Percentiles rank a stretch among this genome's conserved stretches.
Evolutionary conservation across 106 monocot species (phyloP).

Genomic region (Apostasia ramifera): DNA sequence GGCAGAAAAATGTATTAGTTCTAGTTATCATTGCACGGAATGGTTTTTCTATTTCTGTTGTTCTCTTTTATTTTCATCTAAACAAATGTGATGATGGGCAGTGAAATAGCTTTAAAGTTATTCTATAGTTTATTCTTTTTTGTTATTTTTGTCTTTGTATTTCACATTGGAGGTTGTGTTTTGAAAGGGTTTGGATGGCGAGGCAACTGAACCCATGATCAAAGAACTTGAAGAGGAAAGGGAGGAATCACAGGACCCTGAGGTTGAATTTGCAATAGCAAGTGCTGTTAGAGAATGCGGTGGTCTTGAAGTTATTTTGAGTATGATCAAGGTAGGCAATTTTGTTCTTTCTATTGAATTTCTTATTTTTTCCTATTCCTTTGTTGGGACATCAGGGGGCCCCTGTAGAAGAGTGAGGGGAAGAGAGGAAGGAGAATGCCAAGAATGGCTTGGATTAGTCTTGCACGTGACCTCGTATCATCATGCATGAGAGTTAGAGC

Average conservation of each 20-base stretch:
- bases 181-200: conserved; percentile 91
- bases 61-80: too few species aligned
- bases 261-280: conserved; percentile 96
- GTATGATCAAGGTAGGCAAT: conserved; percentile 79
- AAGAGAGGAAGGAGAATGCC: too few species aligned
- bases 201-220: conserved; percentile 99
- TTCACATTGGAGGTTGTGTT: not conserved
- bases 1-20: too few species aligned
- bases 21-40: too few species aligned
- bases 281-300: conserved; percentile 92
- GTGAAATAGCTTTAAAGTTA: too few species aligned
- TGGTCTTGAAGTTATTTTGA: conserved; percentile 85
- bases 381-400: too few species aligned
- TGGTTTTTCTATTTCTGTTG: too few species aligned
- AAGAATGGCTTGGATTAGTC: too few species aligned
- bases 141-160: not conserved
- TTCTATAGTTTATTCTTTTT: not conserved
- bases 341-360: not conserved
- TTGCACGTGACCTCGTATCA: too few species aligned
- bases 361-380: not conserved
- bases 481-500: too few species aligned
- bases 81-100: too few species aligned
- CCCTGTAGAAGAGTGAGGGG: too few species aligned
- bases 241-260: conserved; percentile 97
- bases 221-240: conserved; percentile 98